phyloP scores from a whole-genome alignment of 139 green algal genomes.

The Chlamydomonas applanata region DNA sequence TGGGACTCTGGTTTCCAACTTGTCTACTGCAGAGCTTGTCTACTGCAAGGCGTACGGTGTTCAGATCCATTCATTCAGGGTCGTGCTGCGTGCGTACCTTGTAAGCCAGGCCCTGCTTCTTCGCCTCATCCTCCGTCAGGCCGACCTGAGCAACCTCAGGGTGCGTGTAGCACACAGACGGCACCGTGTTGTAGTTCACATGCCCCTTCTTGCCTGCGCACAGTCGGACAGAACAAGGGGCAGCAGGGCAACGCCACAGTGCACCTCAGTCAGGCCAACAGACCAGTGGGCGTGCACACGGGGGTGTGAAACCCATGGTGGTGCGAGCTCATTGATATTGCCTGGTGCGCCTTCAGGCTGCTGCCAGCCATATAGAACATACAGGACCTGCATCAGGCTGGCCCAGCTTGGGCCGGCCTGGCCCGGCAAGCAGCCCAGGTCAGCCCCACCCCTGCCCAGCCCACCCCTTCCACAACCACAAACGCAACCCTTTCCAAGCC shows the following conservation, averaged over 20 bases:
- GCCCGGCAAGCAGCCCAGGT: no score
- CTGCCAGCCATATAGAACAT: no score
- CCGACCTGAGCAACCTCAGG: constrained; percentile 24
- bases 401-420: no score
- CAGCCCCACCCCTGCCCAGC: no score
- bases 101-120: constrained; percentile 29
- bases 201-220: constrained; percentile 83
- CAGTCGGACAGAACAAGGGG: constrained; percentile 41
- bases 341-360: no score
- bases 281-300: background rate
- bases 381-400: no score
- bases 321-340: background rate
- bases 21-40: no score
- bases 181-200: constrained; percentile 97
- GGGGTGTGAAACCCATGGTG: background rate
- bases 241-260: constrained; percentile 93
- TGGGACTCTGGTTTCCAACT: no score
- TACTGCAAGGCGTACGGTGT: no score
- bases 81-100: constrained; percentile 73
- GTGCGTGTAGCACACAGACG: constrained; percentile 96
- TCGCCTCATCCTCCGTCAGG: constrained; percentile 56
- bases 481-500: no score
- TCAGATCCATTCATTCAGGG: no score
- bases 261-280: background rate
- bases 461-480: no score